Evolutionary conservation across 2,329 filamentous ascomycete species (phyloP), one percentile per base, ranked within the genome.

Genomic region (Cladosporium sp.): DNA sequence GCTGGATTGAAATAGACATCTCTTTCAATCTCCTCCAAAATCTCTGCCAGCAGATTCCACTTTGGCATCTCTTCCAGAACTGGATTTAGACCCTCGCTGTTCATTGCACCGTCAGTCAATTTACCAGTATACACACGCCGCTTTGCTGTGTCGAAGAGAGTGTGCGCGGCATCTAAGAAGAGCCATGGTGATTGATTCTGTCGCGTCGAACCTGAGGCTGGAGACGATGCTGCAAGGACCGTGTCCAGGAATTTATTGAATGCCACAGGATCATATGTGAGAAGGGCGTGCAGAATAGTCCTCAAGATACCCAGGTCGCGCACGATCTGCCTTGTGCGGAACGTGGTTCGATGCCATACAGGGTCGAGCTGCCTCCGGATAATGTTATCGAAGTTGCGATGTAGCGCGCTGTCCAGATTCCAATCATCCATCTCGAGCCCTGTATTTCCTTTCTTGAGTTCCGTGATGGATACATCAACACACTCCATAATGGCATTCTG

Each of bases 351-450:
- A 80, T 99, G 95, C 95, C 95, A 99, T 66, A 98, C 93, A 5
- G 94, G 93, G 74, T 98, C 93, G 21, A 99, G 82, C 77, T 99
- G 95, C 65, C 93, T 86, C 67, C 94, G 86, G 59, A 99, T 88
- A 64, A 93, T 90, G 67, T 91, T 83, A 76, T 98, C 95, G 76
- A 99, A 99, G 73, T 93, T 96, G 74, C 90, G 91, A 70, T 97
- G 90, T 67, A 98, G 80, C 39, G 94, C 94, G 74, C 91, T 97
- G 77, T 98, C 94, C 21, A 97, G 83, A 58, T 92, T 97, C 94
- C 94, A 98, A 74, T 97, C 93, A 66, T 96, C 93, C 88, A 98
- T 93, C 71, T 98, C 94, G 7, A 99, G 82, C 2, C 93, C 93
- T 1, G 88, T 86, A 74, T 97, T 98, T 21, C 88, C 87, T 79